phyloP scores from a whole-genome alignment of 768 basidiomycete genomes.

The Hemileccinum rubropunctum region DNA sequence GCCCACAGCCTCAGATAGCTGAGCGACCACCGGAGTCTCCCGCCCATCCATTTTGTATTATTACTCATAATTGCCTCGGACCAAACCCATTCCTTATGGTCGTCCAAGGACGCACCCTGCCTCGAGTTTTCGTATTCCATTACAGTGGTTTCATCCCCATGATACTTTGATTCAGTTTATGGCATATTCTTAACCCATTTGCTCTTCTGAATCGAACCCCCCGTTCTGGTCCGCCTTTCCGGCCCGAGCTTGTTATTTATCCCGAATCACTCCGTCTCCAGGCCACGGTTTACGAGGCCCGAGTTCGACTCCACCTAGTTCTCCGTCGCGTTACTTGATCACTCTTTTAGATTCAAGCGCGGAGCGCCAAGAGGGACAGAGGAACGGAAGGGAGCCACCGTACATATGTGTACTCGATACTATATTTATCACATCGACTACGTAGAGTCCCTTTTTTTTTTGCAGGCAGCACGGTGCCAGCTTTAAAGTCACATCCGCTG shows the following conservation, averaged over 20 bases:
- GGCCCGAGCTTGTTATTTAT: conserved; percentile 25
- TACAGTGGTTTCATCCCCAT: conserved; percentile 14
- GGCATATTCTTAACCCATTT: conserved; percentile 11
- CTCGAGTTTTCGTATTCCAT: conserved; percentile 20
- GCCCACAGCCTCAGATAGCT: conserved; percentile 19
- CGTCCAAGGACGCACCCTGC: conserved; percentile 19
- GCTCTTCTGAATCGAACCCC: conserved; percentile 20
- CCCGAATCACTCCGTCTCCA: conserved; percentile 18
- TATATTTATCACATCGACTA: conserved; percentile 21
- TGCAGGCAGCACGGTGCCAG: too few relatives aligned
- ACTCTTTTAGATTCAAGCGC: background rate
- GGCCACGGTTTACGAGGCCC: conserved; percentile 7
- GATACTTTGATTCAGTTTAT: conserved; percentile 16
- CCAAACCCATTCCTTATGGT: conserved; percentile 17
- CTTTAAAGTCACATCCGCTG: too few relatives aligned
- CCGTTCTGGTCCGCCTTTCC: conserved; percentile 4
- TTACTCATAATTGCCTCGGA: conserved; percentile 35
- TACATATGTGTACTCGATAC: conserved; percentile 22
- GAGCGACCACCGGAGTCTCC: conserved; percentile 9
- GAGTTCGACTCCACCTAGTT: conserved; percentile 3
- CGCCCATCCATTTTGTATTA: conserved; percentile 28
- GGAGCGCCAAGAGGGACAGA: conserved; percentile 4
- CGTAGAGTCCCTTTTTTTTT: conserved; percentile 5
- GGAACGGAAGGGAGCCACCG: conserved; percentile 1
- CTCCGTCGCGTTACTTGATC: conserved; percentile 1